These are phyloP conservation scores for Artomyces pyxidatus DNA, from an alignment of 768 basidiomycete genomes.

Conservation along the genomic window DNA sequence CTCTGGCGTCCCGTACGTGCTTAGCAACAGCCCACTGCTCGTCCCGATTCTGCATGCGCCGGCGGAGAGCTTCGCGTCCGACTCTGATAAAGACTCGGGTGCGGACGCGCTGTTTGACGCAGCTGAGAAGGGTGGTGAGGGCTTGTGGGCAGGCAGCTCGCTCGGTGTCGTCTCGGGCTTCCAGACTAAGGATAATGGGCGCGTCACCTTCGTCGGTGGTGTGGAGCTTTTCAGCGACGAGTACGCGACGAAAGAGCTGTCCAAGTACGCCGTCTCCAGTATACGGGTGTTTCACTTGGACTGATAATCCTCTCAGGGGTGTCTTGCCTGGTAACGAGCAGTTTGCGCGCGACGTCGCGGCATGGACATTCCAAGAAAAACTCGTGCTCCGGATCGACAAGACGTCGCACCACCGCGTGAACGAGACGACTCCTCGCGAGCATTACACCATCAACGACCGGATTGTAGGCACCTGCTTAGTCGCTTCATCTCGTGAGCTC, in stretches of 20 bases:
- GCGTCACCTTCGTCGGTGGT: conserved; percentile 78
- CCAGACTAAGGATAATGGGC: conserved; percentile 72
- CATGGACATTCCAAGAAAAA: conserved; percentile 89
- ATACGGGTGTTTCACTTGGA: no score
- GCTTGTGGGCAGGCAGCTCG: conserved; percentile 73
- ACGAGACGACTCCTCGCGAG: conserved; percentile 52
- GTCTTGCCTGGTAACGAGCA: conserved; percentile 65
- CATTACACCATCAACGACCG: conserved; percentile 83
- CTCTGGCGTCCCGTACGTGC: conserved; percentile 58
- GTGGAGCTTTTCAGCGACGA: conserved; percentile 74
- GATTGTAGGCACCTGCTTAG: conserved; percentile 66
- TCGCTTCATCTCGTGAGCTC: no score
- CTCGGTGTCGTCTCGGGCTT: conserved; percentile 81
- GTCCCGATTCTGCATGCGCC: conserved; percentile 79
- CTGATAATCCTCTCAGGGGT: conserved; percentile 31
- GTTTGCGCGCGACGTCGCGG: conserved; percentile 65
- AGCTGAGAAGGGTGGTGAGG: conserved; percentile 67
- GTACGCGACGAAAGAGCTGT: conserved; percentile 54
- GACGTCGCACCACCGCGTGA: conserved; percentile 64
- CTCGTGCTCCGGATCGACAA: conserved; percentile 72
- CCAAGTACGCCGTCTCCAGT: conserved; percentile 36
- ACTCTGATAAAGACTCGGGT: conserved; percentile 46
- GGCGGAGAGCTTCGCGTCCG: conserved; percentile 65
- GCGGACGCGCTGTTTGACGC: conserved; percentile 64
- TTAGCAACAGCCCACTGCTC: conserved; percentile 68